phyloP scores from a whole-genome alignment of 2,329 filamentous ascomycete genomes.

The Monilinia aucupariae region DNA sequence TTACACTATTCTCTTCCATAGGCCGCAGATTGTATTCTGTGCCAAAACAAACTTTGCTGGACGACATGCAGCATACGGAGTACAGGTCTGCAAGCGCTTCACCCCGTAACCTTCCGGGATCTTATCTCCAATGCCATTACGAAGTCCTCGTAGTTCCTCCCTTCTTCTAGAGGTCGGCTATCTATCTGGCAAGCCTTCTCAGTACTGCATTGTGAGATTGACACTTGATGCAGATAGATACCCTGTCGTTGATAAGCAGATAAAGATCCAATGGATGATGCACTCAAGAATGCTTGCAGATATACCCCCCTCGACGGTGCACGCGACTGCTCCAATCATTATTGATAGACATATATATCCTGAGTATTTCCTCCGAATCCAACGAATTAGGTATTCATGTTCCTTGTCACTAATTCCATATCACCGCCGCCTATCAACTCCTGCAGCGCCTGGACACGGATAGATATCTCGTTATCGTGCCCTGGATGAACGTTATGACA shows the following conservation, averaged over 20 bases:
- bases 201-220: background rate
- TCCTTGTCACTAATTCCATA: background rate
- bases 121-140: background rate
- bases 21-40: background rate
- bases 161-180: background rate
- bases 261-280: background rate
- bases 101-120: too few relatives aligned
- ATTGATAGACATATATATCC: background rate
- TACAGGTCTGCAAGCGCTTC: too few relatives aligned
- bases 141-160: too few relatives aligned
- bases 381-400: background rate
- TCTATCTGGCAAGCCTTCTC: background rate
- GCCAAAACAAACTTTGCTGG: background rate
- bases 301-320: too few relatives aligned
- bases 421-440: too few relatives aligned
- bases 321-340: background rate
- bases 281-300: background rate
- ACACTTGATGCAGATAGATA: background rate
- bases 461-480: background rate
- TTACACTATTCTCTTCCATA: background rate
- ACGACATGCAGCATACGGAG: background rate
- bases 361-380: too few relatives aligned
- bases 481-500: background rate
- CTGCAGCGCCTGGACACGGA: background rate
- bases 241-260: background rate